A percentile compares a stretch with the other conserved stretches of the same genome.
Evolutionary conservation across 129 eudicot species (phyloP).

Genomic region (Arctium minus): DNA sequence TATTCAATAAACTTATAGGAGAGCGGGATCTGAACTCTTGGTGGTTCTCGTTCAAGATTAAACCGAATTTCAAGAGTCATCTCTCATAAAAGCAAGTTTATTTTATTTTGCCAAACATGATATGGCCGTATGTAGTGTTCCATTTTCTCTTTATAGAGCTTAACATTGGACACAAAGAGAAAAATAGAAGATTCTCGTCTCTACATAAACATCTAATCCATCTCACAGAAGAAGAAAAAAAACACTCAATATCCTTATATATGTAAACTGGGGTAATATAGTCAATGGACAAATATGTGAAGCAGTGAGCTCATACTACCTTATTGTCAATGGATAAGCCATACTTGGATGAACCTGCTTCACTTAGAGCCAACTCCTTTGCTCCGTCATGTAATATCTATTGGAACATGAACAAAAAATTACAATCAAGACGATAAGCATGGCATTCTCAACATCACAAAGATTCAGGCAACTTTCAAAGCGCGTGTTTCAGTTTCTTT

Average conservation of each 20-base stretch:
- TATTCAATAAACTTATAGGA: neutral
- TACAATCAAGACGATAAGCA: neutral
- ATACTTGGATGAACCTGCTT: conserved; percentile 67
- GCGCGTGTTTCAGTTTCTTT: neutral
- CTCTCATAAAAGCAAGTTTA: neutral
- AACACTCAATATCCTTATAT: neutral
- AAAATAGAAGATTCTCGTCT: neutral
- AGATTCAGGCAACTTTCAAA: neutral
- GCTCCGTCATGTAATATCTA: conserved; percentile 88
- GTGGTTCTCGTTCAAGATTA: neutral
- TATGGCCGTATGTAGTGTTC: neutral
- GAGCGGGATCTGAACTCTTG: neutral
- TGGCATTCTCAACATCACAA: conserved; percentile 10
- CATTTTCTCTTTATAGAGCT: neutral
- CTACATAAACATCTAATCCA: neutral
- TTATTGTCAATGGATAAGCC: conserved; percentile 55
- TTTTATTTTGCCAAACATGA: neutral
- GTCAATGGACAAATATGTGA: neutral
- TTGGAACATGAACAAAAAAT: neutral
- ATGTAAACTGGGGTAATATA: neutral
- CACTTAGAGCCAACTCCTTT: conserved; percentile 80
- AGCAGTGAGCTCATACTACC: conserved; percentile 39
- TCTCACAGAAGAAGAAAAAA: neutral
- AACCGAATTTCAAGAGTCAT: conserved; percentile 3
- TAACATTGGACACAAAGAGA: neutral